These are phyloP conservation scores for Rhodotorula sp. DNA, from an alignment of 1,284 basidiomycete genomes.

Conservation along the genomic window DNA sequence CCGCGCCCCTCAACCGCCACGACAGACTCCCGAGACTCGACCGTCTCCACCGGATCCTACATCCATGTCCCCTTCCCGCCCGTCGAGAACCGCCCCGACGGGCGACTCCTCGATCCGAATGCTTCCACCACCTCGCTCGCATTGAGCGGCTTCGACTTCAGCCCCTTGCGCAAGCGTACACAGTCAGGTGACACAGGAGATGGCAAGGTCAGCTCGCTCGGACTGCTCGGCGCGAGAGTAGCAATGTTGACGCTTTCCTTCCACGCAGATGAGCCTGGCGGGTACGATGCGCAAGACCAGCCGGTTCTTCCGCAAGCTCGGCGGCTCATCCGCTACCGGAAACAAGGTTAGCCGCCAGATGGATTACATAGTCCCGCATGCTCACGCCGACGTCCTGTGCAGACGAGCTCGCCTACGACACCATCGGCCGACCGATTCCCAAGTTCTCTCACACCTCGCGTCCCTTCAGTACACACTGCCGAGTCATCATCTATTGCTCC, in stretches of 20 bases:
- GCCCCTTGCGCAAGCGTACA: constrained; percentile 4
- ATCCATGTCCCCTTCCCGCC: constrained; percentile 16
- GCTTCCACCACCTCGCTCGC: not conserved
- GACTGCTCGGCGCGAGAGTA: not conserved
- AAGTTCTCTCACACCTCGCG: constrained; percentile 25
- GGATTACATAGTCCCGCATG: no score
- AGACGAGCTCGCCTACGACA: constrained; percentile 16
- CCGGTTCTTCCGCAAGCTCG: constrained; percentile 44
- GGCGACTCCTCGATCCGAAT: not conserved
- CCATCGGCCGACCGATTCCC: not conserved
- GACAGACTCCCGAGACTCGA: not conserved
- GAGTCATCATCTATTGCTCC: not conserved
- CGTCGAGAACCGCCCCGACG: not conserved
- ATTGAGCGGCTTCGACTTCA: constrained; percentile 3
- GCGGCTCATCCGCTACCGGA: not conserved
- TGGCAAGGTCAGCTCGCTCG: not conserved
- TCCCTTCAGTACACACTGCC: constrained; percentile 34
- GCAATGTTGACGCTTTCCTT: no score
- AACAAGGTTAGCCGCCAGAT: not conserved
- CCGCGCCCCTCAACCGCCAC: no score
- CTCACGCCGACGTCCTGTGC: not conserved
- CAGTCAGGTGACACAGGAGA: constrained; percentile 1
- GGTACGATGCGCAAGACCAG: constrained; percentile 45
- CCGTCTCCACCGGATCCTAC: constrained; percentile 17
- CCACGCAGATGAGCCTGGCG: constrained; percentile 11